Percentiles rank a stretch among this genome's conserved stretches.
Evolutionary conservation across 176 grass and related monocot species (phyloP).

Genomic region (Poa annua): DNA sequence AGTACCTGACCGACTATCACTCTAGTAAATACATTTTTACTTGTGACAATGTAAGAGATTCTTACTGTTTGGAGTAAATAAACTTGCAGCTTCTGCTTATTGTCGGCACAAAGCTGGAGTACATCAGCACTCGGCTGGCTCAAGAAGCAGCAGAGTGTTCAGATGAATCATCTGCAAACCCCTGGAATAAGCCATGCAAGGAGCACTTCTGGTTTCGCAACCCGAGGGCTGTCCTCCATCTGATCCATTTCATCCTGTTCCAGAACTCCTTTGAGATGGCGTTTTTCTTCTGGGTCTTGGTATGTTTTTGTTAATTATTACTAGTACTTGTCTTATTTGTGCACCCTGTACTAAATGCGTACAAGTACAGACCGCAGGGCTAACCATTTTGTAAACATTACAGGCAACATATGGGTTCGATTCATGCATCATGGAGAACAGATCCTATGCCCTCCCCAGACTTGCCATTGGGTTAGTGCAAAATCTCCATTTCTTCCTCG

Average conservation of each 20-base stretch:
- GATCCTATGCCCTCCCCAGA: constrained; percentile 56
- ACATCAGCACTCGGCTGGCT: constrained; percentile 57
- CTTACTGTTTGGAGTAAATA: constrained; percentile 3
- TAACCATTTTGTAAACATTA: background rate
- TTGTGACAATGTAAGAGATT: constrained; percentile 11
- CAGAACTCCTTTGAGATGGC: constrained; percentile 67
- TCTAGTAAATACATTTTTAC: background rate
- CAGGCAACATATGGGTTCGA: constrained; percentile 71
- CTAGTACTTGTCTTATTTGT: background rate
- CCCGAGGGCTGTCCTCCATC: constrained; percentile 49
- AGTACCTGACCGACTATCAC: constrained; percentile 29
- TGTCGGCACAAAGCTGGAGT: constrained; percentile 65
- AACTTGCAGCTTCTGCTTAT: constrained; percentile 55
- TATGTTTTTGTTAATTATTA: background rate
- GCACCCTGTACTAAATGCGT: background rate
- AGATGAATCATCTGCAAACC: background rate
- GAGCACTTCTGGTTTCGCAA: constrained; percentile 59
- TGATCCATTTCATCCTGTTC: constrained; percentile 69
- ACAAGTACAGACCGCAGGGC: background rate
- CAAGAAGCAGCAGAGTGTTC: constrained; percentile 19
- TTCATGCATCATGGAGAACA: constrained; percentile 73
- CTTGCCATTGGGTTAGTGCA: constrained; percentile 55
- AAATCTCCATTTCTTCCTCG: background rate
- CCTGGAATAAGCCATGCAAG: constrained; percentile 42
- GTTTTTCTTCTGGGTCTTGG: constrained; percentile 71